Evolutionary conservation across 1,139 yeast genomes (phyloP).

Genomic region (Candida smagusa): DNA sequence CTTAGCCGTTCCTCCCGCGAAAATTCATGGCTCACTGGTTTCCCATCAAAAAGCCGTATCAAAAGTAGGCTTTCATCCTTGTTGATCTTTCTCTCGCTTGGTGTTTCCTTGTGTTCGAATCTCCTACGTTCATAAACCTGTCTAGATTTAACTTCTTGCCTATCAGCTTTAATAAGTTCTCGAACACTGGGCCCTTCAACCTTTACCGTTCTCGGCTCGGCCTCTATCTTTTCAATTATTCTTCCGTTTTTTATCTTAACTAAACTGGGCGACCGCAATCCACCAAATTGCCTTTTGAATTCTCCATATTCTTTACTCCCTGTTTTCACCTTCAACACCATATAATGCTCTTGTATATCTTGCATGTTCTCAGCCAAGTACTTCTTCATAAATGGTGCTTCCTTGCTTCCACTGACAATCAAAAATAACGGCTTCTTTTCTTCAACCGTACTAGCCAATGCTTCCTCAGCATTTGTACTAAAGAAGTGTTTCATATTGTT

Average conservation of each 20-base stretch:
- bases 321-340: conserved; percentile 43
- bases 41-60: conserved; percentile 56
- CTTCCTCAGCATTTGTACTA: conserved; percentile 14
- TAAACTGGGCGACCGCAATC: not conserved
- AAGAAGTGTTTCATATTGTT: no score
- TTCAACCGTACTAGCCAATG: conserved; percentile 37
- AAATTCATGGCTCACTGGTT: conserved; percentile 45
- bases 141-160: conserved; percentile 37
- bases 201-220: conserved; percentile 11
- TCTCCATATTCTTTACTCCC: conserved; percentile 45
- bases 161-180: conserved; percentile 48
- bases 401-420: conserved; percentile 9
- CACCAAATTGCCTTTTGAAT: conserved; percentile 46
- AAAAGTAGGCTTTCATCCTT: conserved; percentile 37
- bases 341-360: conserved; percentile 19
- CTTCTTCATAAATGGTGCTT: conserved; percentile 23
- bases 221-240: not conserved
- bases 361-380: conserved; percentile 11
- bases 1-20: conserved; percentile 37
- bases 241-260: not conserved
- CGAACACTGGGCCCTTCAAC: conserved; percentile 54
- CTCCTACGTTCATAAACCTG: conserved; percentile 7
- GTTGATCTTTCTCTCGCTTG: conserved; percentile 5
- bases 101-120: no score
- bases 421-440: conserved; percentile 35